These are phyloP conservation scores for Xylaria telfairii DNA, from an alignment of 495 filamentous ascomycete species.

Conservation along the genomic window DNA sequence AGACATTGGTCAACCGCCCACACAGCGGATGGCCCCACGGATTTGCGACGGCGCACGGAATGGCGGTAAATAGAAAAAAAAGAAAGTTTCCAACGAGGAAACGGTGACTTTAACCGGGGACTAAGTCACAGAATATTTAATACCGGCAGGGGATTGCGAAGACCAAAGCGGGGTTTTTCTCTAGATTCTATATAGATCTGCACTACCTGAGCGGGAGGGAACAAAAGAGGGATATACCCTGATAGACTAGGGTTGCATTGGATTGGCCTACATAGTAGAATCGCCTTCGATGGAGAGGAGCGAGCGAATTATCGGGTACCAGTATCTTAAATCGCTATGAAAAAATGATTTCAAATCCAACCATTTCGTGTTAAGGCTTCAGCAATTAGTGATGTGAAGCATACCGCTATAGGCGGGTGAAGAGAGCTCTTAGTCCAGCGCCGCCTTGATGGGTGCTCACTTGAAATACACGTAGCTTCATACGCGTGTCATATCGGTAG, in stretches of 20 bases:
- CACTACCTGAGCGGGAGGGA: background rate
- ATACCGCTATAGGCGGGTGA: too few relatives aligned
- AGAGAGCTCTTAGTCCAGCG: background rate
- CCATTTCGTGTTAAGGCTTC: too few relatives aligned
- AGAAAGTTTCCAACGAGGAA: background rate
- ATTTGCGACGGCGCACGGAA: conserved; percentile 16
- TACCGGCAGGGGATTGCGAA: background rate
- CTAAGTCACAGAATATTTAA: background rate
- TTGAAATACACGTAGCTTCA: background rate
- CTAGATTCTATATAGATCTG: background rate
- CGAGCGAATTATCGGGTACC: background rate
- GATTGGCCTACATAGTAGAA: background rate
- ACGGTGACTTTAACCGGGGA: background rate
- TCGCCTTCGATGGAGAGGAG: background rate
- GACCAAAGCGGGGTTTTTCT: background rate
- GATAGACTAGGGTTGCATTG: conserved; percentile 12
- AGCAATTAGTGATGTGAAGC: too few relatives aligned
- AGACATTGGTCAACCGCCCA: background rate
- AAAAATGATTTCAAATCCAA: background rate
- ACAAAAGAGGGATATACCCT: conserved; percentile 7
- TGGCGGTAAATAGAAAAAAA: conserved; percentile 11
- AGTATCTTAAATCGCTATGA: background rate
- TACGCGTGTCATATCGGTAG: background rate
- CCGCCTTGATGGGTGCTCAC: background rate
- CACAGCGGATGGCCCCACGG: conserved; percentile 1